These are phyloP conservation scores for Citrus maxima DNA, from an alignment of 345 rosid genomes.

Conservation along the genomic window DNA sequence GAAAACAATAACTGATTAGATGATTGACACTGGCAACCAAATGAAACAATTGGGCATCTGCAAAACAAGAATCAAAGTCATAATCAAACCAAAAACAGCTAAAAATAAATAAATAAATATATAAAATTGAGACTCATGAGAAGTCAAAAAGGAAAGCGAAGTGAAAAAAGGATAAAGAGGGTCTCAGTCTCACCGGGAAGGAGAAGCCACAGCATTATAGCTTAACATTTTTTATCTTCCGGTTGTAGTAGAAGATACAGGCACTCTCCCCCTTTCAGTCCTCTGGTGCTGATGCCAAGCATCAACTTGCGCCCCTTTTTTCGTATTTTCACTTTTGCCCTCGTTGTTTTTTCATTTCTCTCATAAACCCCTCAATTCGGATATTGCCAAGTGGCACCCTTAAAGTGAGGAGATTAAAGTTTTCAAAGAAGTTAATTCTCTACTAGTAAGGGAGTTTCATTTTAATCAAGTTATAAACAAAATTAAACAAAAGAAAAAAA, in stretches of 20 bases:
- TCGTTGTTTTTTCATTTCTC: not conserved
- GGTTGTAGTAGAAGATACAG: not conserved
- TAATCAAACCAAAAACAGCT: not conserved
- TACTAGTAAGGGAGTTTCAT: too few species aligned
- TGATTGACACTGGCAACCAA: constrained; percentile 12
- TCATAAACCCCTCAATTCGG: not conserved
- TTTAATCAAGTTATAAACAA: too few species aligned
- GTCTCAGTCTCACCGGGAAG: constrained; percentile 16
- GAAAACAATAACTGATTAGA: constrained; percentile 20
- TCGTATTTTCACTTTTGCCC: not conserved
- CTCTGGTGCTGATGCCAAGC: not conserved
- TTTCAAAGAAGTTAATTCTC: too few species aligned
- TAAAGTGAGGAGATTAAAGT: too few species aligned
- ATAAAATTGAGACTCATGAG: not conserved
- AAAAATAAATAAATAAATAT: not conserved
- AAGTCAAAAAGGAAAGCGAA: not conserved
- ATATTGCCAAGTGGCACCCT: not conserved
- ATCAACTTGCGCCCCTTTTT: not conserved
- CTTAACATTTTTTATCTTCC: constrained; percentile 12
- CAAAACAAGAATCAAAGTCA: not conserved
- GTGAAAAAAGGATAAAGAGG: not conserved
- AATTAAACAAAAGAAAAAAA: too few species aligned
- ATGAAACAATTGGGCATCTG: constrained; percentile 31
- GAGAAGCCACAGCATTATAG: constrained; percentile 4
- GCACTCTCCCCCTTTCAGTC: too few species aligned